Percentiles rank a stretch among this genome's conserved stretches.
Evolutionary conservation across 306 rosid genomes (phyloP).

Genomic region (Trifolium pratense): DNA sequence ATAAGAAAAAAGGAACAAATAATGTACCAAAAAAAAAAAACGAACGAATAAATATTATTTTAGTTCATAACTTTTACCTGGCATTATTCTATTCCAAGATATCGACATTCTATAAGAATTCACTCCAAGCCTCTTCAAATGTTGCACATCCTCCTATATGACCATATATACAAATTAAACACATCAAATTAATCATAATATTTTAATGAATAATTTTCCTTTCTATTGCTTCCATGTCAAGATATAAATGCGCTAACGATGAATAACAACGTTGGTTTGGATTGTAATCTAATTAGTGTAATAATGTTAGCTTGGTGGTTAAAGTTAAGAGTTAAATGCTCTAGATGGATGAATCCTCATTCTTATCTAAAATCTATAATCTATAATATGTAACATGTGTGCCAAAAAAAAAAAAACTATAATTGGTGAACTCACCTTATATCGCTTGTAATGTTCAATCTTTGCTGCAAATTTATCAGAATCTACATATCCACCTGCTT

Average conservation of each 20-base stretch:
- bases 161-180: neutral
- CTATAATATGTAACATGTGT: neutral
- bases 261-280: too few relatives aligned
- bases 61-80: neutral
- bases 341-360: neutral
- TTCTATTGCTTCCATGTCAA: too few relatives aligned
- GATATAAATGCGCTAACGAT: too few relatives aligned
- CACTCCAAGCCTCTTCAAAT: conserved; percentile 44
- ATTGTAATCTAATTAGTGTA: too few relatives aligned
- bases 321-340: too few relatives aligned
- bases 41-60: too few relatives aligned
- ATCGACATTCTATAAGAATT: conserved; percentile 46
- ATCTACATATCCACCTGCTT: neutral
- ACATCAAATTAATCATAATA: neutral
- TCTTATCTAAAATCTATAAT: neutral
- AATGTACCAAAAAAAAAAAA: too few relatives aligned
- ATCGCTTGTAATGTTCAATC: conserved; percentile 42
- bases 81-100: conserved; percentile 50
- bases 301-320: too few relatives aligned
- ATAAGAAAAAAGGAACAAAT: too few relatives aligned
- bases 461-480: neutral
- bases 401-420: neutral
- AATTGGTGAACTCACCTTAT: conserved; percentile 6
- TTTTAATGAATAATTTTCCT: too few relatives aligned
- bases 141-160: conserved; percentile 35